These are phyloP conservation scores for Erysimum cheiranthoides DNA, from an alignment of 345 rosid species.

Conservation along the genomic window DNA sequence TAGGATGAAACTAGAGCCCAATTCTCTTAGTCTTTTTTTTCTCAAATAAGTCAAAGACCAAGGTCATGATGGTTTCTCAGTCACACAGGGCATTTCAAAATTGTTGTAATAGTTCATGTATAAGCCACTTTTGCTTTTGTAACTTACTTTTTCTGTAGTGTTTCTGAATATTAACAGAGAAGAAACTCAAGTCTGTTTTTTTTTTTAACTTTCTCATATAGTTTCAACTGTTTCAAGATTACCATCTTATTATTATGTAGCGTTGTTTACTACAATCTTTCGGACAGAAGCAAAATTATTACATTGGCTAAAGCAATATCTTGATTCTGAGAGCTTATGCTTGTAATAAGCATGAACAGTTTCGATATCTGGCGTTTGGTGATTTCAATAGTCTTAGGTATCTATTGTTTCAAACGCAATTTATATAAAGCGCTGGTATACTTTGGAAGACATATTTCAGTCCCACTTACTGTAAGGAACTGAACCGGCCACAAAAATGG, in stretches of 20 bases:
- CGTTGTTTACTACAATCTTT: conserved; percentile 1
- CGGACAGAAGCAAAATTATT: neutral
- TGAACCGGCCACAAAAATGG: neutral
- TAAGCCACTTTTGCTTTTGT: neutral
- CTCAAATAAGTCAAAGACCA: conserved; percentile 17
- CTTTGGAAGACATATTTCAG: neutral
- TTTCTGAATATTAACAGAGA: neutral
- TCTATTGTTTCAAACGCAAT: neutral
- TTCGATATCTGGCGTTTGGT: neutral
- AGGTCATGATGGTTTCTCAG: conserved; percentile 15
- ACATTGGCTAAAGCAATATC: neutral
- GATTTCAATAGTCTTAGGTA: neutral
- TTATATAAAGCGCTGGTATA: neutral
- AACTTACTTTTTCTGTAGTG: neutral
- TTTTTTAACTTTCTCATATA: neutral
- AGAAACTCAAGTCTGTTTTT: neutral
- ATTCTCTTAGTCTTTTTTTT: neutral
- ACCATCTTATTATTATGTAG: conserved; percentile 7
- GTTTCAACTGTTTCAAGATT: conserved; percentile 16
- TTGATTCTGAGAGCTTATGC: conserved; percentile 10
- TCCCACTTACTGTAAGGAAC: neutral
- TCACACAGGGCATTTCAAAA: neutral
- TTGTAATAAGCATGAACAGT: neutral
- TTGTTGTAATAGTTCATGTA: conserved; percentile 11
- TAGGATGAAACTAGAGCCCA: conserved; percentile 9